A percentile compares a stretch with the other conserved stretches of the same genome.
phyloP scores from a whole-genome alignment of 1,284 basidiomycete species.

The Trichosporon coremiiforme region DNA sequence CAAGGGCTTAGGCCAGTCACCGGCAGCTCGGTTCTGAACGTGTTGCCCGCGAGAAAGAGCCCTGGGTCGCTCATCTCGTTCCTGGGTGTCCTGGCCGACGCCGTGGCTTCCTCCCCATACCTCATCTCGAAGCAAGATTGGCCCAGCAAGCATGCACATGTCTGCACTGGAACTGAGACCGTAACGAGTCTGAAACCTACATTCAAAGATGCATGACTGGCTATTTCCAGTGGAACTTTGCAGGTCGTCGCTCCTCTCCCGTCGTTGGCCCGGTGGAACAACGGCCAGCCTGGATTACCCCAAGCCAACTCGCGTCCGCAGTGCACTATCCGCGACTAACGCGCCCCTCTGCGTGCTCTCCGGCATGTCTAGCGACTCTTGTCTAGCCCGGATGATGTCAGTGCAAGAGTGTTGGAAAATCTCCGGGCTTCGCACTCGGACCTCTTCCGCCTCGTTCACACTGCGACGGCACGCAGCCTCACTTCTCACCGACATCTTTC shows the following conservation, averaged over 20 bases:
- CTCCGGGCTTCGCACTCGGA: constrained; percentile 6
- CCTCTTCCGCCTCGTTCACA: constrained; percentile 1
- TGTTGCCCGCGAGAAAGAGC: not conserved
- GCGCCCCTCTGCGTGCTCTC: not conserved
- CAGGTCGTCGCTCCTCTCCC: too few species aligned
- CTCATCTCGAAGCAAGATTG: not conserved
- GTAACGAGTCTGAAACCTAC: constrained; percentile 2
- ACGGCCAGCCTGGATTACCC: not conserved
- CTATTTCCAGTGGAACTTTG: not conserved
- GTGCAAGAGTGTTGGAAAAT: not conserved
- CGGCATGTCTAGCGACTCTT: not conserved
- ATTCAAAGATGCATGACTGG: not conserved
- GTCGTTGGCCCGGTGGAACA: not conserved
- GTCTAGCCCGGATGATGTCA: not conserved
- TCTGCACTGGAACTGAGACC: not conserved
- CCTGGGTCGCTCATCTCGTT: constrained; percentile 1
- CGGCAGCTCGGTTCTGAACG: not conserved
- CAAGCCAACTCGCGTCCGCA: not conserved
- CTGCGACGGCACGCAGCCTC: not conserved
- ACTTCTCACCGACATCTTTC: not conserved
- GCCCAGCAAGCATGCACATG: not conserved
- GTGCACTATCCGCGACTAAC: not conserved
- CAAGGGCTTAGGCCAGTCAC: not conserved
- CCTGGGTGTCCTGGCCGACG: not conserved
- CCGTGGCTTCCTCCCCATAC: constrained; percentile 1